These are phyloP conservation scores for Psilocybe cubensis DNA, from an alignment of 768 basidiomycete species.

Conservation along the genomic window DNA sequence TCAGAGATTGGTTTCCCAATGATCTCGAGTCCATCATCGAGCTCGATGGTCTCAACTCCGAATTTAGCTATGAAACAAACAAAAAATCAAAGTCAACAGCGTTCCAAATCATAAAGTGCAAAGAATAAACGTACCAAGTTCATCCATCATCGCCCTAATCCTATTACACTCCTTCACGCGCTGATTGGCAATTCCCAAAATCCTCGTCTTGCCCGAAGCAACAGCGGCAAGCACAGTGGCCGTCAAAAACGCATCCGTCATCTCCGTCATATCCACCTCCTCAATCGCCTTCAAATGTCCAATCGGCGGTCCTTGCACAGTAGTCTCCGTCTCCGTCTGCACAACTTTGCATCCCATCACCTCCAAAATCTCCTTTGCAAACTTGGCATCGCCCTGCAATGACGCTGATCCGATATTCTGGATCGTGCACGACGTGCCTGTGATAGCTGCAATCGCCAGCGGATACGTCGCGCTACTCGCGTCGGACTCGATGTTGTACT, in stretches of 20 bases:
- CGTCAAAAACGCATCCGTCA: constrained; percentile 99
- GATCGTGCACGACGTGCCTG: constrained; percentile 95
- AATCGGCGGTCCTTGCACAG: constrained; percentile 86
- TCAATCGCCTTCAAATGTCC: constrained; percentile 84
- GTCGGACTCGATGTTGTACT: constrained; percentile 93
- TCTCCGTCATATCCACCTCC: constrained; percentile 96
- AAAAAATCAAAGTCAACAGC: background rate
- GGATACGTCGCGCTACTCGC: constrained; percentile 97
- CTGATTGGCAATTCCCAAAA: constrained; percentile 96
- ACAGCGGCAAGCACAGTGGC: constrained; percentile 93
- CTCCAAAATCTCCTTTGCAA: constrained; percentile 90
- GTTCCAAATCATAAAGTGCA: background rate
- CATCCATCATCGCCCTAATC: constrained; percentile 95
- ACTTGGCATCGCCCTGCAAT: constrained; percentile 96
- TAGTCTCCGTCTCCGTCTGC: constrained; percentile 88
- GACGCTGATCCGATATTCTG: constrained; percentile 88
- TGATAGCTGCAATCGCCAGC: constrained; percentile 95
- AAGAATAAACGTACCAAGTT: constrained; percentile 68
- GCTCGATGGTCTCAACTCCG: constrained; percentile 88
- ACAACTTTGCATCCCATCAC: constrained; percentile 93
- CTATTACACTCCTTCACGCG: constrained; percentile 98
- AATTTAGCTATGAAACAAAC: constrained; percentile 67
- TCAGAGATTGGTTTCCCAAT: constrained; percentile 71
- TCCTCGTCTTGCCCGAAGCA: constrained; percentile 70
- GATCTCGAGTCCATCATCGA: constrained; percentile 91